Evolutionary conservation across 176 grass and related monocot genomes (phyloP).

Genomic region (Carex scoparia): DNA sequence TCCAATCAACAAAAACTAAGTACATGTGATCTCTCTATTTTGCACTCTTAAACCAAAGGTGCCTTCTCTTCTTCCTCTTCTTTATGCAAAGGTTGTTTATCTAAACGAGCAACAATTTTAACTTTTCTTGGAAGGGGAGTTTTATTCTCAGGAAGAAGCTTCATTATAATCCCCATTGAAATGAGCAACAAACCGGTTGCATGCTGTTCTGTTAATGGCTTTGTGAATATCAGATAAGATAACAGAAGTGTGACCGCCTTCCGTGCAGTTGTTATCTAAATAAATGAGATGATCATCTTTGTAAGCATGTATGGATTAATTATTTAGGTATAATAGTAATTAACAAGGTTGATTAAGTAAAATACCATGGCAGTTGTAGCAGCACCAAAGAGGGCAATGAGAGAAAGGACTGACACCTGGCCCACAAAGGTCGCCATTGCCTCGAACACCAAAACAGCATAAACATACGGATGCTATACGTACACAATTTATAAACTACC

Average conservation of each 20-base stretch:
- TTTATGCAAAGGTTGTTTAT: conserved; percentile 18
- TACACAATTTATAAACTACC: background rate
- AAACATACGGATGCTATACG: conserved; percentile 79
- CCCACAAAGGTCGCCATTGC: conserved; percentile 95
- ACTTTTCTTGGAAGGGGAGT: conserved; percentile 18
- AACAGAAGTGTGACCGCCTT: conserved; percentile 82
- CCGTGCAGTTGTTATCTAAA: conserved; percentile 70
- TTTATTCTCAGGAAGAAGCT: conserved; percentile 69
- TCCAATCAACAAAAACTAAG: background rate
- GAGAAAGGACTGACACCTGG: conserved; percentile 85
- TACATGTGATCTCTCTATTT: background rate
- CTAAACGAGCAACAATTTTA: conserved; percentile 10
- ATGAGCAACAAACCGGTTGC: conserved; percentile 66
- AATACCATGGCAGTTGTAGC: conserved; percentile 75
- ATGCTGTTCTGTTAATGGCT: conserved; percentile 84
- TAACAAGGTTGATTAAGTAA: background rate
- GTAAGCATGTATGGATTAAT: background rate
- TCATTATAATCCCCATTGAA: conserved; percentile 74
- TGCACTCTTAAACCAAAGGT: conserved; percentile 32
- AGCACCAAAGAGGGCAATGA: conserved; percentile 78
- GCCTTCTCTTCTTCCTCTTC: conserved; percentile 38
- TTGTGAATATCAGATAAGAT: conserved; percentile 94
- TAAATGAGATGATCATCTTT: background rate
- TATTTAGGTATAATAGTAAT: background rate
- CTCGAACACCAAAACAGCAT: conserved; percentile 79